Conservation (phyloP, 345 rosid species). For the Stellera chamaejasme region DNA sequence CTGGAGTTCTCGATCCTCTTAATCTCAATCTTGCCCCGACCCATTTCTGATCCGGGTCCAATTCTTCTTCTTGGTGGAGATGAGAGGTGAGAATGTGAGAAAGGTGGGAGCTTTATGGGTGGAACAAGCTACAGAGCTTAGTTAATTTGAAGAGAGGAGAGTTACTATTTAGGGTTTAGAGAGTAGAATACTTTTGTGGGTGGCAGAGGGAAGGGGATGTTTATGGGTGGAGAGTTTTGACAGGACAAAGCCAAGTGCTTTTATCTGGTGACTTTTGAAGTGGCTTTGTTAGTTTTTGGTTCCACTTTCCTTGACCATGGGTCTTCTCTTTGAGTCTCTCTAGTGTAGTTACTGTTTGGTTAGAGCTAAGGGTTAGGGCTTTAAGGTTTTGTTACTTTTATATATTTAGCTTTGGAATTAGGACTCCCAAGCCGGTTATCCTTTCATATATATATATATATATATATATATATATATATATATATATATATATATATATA, state of each 20-base stretch:
- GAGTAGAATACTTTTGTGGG: constrained; percentile 39
- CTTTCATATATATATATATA: no score
- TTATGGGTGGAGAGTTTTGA: constrained; percentile 25
- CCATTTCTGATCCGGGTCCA: constrained; percentile 30
- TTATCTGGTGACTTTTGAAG: constrained; percentile 9
- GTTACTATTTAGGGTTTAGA: constrained; percentile 38
- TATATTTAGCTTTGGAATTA: neutral
- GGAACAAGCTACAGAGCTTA: constrained; percentile 10
- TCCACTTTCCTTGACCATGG: constrained; percentile 31
- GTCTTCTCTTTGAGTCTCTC: constrained; percentile 11
- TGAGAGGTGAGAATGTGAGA: constrained; percentile 8
- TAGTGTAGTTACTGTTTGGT: neutral
- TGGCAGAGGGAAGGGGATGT: constrained; percentile 36
- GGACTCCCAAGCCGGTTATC: no score
- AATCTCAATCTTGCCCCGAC: constrained; percentile 78
- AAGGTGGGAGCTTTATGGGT: neutral
- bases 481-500: no score
- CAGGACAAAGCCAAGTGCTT: constrained; percentile 31
- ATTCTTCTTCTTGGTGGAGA: constrained; percentile 8
- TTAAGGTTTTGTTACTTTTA: constrained; percentile 1
- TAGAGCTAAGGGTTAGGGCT: constrained; percentile 2
- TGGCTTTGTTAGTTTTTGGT: constrained; percentile 18
- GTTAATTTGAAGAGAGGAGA: constrained; percentile 17
- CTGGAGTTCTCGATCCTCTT: constrained; percentile 72
- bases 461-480: no score